phyloP scores from a whole-genome alignment of 148 eudicot species.

The Silene uniflora region DNA sequence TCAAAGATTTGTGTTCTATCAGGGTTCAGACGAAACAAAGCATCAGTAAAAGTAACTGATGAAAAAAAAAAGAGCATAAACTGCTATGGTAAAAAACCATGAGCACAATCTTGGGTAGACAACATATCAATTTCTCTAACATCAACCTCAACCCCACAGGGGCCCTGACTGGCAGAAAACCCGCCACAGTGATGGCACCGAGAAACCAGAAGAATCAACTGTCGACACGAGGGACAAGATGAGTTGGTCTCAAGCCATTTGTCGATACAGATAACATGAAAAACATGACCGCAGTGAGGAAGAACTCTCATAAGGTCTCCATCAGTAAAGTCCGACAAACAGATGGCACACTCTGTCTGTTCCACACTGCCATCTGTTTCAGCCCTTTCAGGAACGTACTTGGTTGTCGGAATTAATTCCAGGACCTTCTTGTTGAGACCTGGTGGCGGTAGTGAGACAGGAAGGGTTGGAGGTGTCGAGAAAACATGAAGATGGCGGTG shows the following conservation, averaged over 20 bases:
- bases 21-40: neutral
- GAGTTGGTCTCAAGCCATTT: conserved; percentile 59
- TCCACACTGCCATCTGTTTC: neutral
- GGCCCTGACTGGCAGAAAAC: conserved; percentile 24
- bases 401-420: conserved; percentile 42
- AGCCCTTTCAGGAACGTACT: conserved; percentile 23
- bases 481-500: conserved; percentile 22
- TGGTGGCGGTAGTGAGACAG: conserved; percentile 33
- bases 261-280: conserved; percentile 62
- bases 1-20: neutral
- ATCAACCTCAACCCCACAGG: conserved; percentile 24
- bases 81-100: conserved; percentile 34
- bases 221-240: conserved; percentile 70
- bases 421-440: conserved; percentile 54
- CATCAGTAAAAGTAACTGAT: neutral
- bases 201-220: conserved; percentile 38
- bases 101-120: conserved; percentile 30
- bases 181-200: conserved; percentile 49
- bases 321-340: conserved; percentile 47
- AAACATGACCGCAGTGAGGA: conserved; percentile 61
- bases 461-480: conserved; percentile 1
- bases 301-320: conserved; percentile 54
- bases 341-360: conserved; percentile 51
- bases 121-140: conserved; percentile 21
- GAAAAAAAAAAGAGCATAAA: neutral